Evolutionary conservation across 2,329 filamentous ascomycete genomes (phyloP), one percentile per base, ranked within the genome.

Genomic region (Verticillium dahliae): DNA sequence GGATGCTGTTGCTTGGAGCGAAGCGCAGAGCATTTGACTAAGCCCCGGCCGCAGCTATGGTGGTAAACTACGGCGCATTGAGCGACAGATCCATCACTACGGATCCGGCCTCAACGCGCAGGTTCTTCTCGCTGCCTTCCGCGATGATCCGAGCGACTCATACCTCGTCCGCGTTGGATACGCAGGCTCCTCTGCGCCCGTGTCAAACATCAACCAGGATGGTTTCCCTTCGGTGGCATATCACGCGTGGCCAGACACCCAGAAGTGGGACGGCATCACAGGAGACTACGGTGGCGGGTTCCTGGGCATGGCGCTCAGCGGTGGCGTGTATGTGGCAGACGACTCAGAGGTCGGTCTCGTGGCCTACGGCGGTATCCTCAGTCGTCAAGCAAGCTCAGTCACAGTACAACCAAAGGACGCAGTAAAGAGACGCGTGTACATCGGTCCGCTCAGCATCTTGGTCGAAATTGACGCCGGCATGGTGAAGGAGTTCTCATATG

Each of bases 41-140:
- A 37, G 15, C 6, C 35, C 5, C n/a, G 1, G 10, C 18, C 10
- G 37, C 37, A 76, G 74, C 57, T 79, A 79, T 60, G 76, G 69
- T 7, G 77, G 75, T 31, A 80, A 80, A 62, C 72, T 79, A 5
- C 59, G 67, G 4, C 70, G 74, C 11, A 78, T 78, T 34, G 78
- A 80, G 67, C 75, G 78, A 4, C 81, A 84, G 69, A 80, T 86
- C 62, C 84, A 87, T 66, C 85, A 87, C 70, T 87, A 87, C 65
- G 84, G 84, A 18, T 85, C 82, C 0, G 81, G 76, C 0, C 79
- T 87, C 6, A 87, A 86, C 68, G 77, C 83, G 0, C 76, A 85
- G 0, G 81, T 83, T 1, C 72, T 85, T 1, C 78, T 87, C 2
- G 76, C 77, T 1, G 74, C 79, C 3, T 87, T 81, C 70, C 79